phyloP scores from a whole-genome alignment of 2,329 filamentous ascomycete genomes.

The Harringtonia lauricola region DNA sequence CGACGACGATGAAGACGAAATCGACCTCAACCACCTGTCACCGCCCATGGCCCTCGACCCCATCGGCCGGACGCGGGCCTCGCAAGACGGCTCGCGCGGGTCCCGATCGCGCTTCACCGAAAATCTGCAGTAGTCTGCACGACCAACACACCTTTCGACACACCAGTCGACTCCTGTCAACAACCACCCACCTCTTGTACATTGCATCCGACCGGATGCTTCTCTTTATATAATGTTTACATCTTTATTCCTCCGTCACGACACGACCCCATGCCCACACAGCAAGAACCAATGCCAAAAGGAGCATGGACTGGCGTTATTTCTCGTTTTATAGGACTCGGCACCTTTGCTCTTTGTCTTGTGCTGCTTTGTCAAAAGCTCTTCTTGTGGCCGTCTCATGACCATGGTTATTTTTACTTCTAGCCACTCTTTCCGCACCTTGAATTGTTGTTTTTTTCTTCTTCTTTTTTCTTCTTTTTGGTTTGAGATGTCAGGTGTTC shows the following conservation, averaged over 20 bases:
- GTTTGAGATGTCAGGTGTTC: not conserved
- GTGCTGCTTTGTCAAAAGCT: no score
- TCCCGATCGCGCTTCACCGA: constrained; percentile 14
- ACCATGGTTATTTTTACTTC: not conserved
- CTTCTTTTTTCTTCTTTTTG: not conserved
- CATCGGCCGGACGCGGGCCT: constrained; percentile 10
- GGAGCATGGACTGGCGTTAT: no score
- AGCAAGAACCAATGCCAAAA: no score
- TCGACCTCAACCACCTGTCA: not conserved
- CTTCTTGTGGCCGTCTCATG: no score
- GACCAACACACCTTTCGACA: not conserved
- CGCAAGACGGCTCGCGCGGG: constrained; percentile 11
- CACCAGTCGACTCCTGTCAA: no score
- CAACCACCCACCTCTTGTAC: not conserved
- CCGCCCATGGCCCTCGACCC: constrained; percentile 9
- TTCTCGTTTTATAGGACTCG: no score
- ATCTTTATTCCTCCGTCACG: not conserved
- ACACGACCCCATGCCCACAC: no score
- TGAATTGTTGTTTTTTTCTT: not conserved
- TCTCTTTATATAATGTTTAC: not conserved
- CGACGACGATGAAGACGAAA: not conserved
- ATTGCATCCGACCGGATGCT: no score
- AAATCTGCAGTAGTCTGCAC: not conserved
- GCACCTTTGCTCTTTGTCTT: no score
- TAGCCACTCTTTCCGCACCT: not conserved